Evolutionary conservation across 2,329 filamentous ascomycete species (phyloP).

Genomic region (Trichophyton rubrum): DNA sequence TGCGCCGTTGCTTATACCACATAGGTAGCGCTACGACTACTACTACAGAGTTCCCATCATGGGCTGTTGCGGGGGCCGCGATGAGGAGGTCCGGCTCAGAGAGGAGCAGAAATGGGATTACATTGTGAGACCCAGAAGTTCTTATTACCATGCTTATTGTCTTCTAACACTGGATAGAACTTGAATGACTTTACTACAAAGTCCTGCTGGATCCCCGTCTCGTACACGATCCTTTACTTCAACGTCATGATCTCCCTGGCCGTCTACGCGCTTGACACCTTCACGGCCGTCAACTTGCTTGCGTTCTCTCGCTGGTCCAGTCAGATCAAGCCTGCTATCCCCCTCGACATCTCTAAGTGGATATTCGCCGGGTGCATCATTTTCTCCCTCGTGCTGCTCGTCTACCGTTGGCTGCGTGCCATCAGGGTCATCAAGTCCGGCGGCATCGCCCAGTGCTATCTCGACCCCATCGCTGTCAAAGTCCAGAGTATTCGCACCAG

Average conservation of each 20-base stretch:
- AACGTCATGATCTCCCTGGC: constrained; percentile 65
- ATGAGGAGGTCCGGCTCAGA: constrained; percentile 47
- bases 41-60: constrained; percentile 35
- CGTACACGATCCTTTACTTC: constrained; percentile 75
- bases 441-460: constrained; percentile 80
- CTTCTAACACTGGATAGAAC: constrained; percentile 28
- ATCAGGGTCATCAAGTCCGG: constrained; percentile 68
- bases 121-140: constrained; percentile 48
- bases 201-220: constrained; percentile 63
- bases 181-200: constrained; percentile 68
- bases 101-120: constrained; percentile 93
- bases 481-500: constrained; percentile 71
- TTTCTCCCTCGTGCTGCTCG: constrained; percentile 70
- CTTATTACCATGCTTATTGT: neutral
- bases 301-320: constrained; percentile 83
- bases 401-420: constrained; percentile 68
- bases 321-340: constrained; percentile 64
- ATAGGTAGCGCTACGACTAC: neutral
- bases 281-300: constrained; percentile 83
- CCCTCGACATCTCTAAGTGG: constrained; percentile 74
- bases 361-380: constrained; percentile 91
- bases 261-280: constrained; percentile 82
- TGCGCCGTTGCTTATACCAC: neutral
- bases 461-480: constrained; percentile 75
- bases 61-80: constrained; percentile 52